Evolutionary conservation across 2,329 filamentous ascomycete species (phyloP).

Genomic region (Ophiostoma pallidulum): DNA sequence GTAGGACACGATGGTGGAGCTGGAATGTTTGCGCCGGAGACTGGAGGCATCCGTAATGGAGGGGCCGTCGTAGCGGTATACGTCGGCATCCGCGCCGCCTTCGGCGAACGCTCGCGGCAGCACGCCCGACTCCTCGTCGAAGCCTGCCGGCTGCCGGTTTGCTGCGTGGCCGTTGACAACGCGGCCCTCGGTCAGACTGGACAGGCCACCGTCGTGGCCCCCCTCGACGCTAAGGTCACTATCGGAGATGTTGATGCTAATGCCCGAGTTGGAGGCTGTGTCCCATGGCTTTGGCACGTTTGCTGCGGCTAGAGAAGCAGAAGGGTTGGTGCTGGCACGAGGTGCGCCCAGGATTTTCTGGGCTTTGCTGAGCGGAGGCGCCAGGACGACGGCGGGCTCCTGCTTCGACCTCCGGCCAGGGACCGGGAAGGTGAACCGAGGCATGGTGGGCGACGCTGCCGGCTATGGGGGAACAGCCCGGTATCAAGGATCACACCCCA

Average conservation of each 20-base stretch:
- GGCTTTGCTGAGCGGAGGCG: constrained; percentile 39
- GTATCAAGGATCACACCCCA: not conserved
- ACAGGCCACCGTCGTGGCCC: constrained; percentile 18
- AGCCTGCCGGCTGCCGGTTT: constrained; percentile 23
- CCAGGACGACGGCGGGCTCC: constrained; percentile 21
- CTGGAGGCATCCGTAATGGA: constrained; percentile 33
- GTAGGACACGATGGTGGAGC: constrained; percentile 46
- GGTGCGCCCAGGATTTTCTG: constrained; percentile 41
- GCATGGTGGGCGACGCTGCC: no score
- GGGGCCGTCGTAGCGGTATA: constrained; percentile 14
- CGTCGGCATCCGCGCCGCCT: constrained; percentile 17
- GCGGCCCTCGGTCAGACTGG: constrained; percentile 20
- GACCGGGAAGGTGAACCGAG: constrained; percentile 40
- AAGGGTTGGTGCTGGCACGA: constrained; percentile 33
- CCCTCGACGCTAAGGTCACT: constrained; percentile 27
- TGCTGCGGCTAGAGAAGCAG: constrained; percentile 12
- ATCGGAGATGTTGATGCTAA: constrained; percentile 36
- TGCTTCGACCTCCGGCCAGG: constrained; percentile 38
- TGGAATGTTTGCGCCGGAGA: constrained; percentile 40
- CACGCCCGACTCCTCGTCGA: constrained; percentile 40
- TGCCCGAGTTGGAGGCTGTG: constrained; percentile 31
- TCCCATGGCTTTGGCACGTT: constrained; percentile 32
- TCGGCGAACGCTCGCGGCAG: constrained; percentile 24
- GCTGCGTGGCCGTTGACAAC: constrained; percentile 17
- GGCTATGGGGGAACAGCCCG: no score